Evolutionary conservation across 2,329 filamentous ascomycete species (phyloP).

Genomic region (Magnaporthales sp.): DNA sequence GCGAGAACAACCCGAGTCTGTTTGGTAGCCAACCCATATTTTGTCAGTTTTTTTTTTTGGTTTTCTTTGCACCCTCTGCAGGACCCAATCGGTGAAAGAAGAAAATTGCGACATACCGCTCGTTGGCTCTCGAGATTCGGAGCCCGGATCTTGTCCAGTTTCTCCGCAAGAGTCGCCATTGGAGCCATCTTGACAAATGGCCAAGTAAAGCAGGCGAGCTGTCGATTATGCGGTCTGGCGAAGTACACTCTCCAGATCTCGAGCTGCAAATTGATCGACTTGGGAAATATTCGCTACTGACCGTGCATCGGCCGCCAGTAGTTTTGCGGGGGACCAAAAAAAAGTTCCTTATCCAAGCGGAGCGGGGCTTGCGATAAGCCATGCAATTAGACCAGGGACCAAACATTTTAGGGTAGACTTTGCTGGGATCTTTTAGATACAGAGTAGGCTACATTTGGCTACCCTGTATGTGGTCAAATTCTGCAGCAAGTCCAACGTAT

Average conservation of each 20-base stretch:
- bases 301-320: conserved; percentile 3
- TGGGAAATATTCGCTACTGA: background rate
- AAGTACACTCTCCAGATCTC: background rate
- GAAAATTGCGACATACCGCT: conserved; percentile 2
- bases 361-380: background rate
- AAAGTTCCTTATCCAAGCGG: conserved; percentile 1
- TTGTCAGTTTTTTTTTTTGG: background rate
- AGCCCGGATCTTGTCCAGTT: conserved; percentile 7
- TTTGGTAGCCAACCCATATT: background rate
- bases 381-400: background rate
- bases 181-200: background rate
- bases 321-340: conserved; percentile 2
- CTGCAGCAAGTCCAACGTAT: no score
- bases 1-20: conserved; percentile 80
- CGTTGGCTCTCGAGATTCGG: conserved; percentile 6
- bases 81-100: background rate
- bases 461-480: no score
- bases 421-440: background rate
- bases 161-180: conserved; percentile 7
- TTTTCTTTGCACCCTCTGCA: background rate
- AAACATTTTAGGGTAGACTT: background rate
- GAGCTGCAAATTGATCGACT: conserved; percentile 4
- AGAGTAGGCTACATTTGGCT: background rate
- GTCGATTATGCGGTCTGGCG: conserved; percentile 6
- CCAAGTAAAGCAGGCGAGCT: background rate